Conservation (phyloP, 2,329 filamentous ascomycete genomes). For the Diaporthe amygdali region DNA sequence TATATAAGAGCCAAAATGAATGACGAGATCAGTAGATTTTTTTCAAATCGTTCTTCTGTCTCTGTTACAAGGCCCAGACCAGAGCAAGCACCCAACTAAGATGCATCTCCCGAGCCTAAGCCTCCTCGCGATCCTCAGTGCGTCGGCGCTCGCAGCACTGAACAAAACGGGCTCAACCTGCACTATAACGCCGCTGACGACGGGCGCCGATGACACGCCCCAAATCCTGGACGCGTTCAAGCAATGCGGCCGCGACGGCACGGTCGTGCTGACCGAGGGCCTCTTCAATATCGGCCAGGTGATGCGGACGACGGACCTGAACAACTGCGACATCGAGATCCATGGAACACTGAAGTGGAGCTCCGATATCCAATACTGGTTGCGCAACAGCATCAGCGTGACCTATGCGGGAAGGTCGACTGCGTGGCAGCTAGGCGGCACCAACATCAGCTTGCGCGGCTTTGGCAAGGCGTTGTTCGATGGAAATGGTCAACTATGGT, state of each 20-base stretch:
- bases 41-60: not conserved
- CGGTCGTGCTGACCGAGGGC: constrained; percentile 53
- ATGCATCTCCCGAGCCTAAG: not conserved
- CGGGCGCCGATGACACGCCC: constrained; percentile 50
- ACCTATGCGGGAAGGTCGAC: constrained; percentile 56
- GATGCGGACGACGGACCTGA: constrained; percentile 53
- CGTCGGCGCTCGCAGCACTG: constrained; percentile 26
- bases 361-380: constrained; percentile 51
- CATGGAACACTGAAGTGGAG: constrained; percentile 51
- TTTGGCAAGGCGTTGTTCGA: constrained; percentile 52
- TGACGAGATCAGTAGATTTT: not conserved
- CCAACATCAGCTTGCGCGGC: constrained; percentile 52
- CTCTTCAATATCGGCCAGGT: constrained; percentile 54
- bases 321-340: constrained; percentile 53
- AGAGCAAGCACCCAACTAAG: not conserved
- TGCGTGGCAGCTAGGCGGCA: constrained; percentile 55
- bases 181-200: constrained; percentile 29
- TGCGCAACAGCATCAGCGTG: constrained; percentile 48
- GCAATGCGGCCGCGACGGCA: constrained; percentile 52
- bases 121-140: constrained; percentile 18
- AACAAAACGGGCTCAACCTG: constrained; percentile 33
- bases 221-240: constrained; percentile 56
- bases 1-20: not conserved
- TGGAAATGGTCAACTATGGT: constrained; percentile 51
- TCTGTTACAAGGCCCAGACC: not conserved